Base-by-base conservation (phyloP, 2,329 filamentous ascomycete species). In the Pseudogymnoascus sp. region DNA sequence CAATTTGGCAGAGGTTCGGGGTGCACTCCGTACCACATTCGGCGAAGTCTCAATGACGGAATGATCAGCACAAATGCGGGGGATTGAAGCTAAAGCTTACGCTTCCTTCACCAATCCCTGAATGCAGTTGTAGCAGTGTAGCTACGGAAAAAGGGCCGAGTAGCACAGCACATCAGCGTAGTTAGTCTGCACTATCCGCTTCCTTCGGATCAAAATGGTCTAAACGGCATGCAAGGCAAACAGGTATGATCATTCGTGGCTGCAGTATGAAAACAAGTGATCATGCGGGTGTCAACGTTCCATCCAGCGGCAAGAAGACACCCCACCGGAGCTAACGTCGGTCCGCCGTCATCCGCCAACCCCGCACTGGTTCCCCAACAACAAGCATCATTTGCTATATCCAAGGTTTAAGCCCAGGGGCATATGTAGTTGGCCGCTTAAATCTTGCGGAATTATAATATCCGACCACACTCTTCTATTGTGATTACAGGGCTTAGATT, bases 401-500 rank as follows among this genome's bases (percentile, higher is more conserved):
- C n/a, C 26, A 34, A 57, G 51, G 51, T 34, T 57, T 18, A 57
- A 34, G 5, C 10, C 47, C 26, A 57, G 29, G 26, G 26, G 26
- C 14, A 57, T 21, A 34, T 57, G 10, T 18, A 18, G 29, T 12
- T 12, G 8, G n/a, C 51, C 51, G 51, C 51, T 34, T 57, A 57
- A 57, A 57, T 57, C 26, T 57, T 34, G 26, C 51, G 51, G 51
- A 57, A n/a, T 57, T 57, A 57, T 57, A 57, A 57, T 57, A 57
- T 34, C 51, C 51, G 26, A 10, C 51, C 51, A 57, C 51, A 57
- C 51, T 26, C 29, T 34, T 18, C 51, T 12, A 18, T 34, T 57
- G n/a, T 34, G n/a, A 18, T 18, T 34, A 34, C 51, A 57, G 51
- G 51, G 26, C n/a, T 57, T 34, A 34, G 10, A 57, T 57, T 57